Conservation (phyloP, 148 eudicot genomes). For the Fagopyrum esculentum region DNA sequence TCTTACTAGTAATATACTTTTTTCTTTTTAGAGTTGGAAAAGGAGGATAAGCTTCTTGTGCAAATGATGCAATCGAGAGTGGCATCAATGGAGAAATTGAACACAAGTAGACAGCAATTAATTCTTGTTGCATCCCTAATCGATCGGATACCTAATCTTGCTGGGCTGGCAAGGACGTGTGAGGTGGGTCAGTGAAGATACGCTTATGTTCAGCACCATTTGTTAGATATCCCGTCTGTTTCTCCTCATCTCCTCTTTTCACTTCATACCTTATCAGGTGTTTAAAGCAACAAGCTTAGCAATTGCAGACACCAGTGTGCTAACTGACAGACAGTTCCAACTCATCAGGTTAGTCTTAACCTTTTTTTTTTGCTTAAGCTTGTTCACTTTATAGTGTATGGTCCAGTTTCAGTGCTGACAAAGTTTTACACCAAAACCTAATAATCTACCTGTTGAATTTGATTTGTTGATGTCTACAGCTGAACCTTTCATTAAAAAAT, state of each 20-base stretch:
- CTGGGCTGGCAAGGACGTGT: conserved; percentile 95
- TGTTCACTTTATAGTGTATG: neutral
- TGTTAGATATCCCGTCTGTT: neutral
- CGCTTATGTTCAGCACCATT: neutral
- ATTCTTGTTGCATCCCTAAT: conserved; percentile 82
- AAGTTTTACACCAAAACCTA: neutral
- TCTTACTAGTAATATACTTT: conserved; percentile 14
- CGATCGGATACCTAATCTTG: conserved; percentile 98
- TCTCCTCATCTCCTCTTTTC: conserved; percentile 5
- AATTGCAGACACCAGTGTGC: conserved; percentile 59
- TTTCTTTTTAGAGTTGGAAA: conserved; percentile 51
- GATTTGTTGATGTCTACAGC: neutral
- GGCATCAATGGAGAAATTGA: conserved; percentile 45
- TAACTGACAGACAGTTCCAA: conserved; percentile 91
- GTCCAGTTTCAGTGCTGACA: neutral
- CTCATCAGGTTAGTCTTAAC: conserved; percentile 63
- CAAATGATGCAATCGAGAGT: conserved; percentile 59
- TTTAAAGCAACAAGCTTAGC: conserved; percentile 80
- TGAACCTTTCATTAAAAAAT: neutral
- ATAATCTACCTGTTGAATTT: neutral
- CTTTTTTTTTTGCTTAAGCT: neutral
- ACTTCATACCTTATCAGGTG: conserved; percentile 41
- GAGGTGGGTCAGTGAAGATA: conserved; percentile 44
- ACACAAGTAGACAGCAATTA: conserved; percentile 64
- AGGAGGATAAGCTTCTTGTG: conserved; percentile 83